Evolutionary conservation across 768 basidiomycete species (phyloP).

Genomic region (Calocybe indica): DNA sequence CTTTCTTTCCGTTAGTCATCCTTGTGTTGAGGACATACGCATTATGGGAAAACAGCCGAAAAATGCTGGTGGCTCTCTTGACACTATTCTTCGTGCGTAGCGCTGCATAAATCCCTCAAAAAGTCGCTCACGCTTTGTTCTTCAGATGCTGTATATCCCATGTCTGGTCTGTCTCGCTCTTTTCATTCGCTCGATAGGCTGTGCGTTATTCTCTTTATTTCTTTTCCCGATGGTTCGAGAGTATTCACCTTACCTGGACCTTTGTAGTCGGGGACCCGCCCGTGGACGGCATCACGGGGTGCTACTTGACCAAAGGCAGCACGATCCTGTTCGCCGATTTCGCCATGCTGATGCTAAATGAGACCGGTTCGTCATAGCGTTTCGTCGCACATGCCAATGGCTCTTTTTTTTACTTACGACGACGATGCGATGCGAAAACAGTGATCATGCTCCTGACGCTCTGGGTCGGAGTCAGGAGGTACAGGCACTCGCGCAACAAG

Average conservation of each 20-base stretch:
- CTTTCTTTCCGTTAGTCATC: slow-evolving; percentile 1
- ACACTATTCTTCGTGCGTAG: not conserved
- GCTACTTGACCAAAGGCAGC: not conserved
- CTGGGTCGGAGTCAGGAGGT: slow-evolving; percentile 2
- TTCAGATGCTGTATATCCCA: not conserved
- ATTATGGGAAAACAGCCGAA: slow-evolving; percentile 7
- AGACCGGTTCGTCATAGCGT: not conserved
- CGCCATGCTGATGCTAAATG: not conserved
- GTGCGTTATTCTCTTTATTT: not conserved
- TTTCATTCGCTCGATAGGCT: not conserved
- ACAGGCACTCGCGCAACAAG: slow-evolving; percentile 1
- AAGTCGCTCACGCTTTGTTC: not conserved
- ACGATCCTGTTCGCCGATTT: not conserved
- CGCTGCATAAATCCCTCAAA: not conserved
- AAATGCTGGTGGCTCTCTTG: slow-evolving; percentile 1
- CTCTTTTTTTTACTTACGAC: too few species aligned
- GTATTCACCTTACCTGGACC: not conserved
- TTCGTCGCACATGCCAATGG: too few species aligned
- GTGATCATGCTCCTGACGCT: slow-evolving; percentile 4
- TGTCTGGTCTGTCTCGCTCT: not conserved
- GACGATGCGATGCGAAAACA: not conserved
- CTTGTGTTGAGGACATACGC: slow-evolving; percentile 8
- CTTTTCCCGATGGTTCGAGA: not conserved
- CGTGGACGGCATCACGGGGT: not conserved
- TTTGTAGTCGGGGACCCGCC: not conserved